Conservation (phyloP, 2,329 filamentous ascomycete species). For the Neurospora crassa region DNA sequence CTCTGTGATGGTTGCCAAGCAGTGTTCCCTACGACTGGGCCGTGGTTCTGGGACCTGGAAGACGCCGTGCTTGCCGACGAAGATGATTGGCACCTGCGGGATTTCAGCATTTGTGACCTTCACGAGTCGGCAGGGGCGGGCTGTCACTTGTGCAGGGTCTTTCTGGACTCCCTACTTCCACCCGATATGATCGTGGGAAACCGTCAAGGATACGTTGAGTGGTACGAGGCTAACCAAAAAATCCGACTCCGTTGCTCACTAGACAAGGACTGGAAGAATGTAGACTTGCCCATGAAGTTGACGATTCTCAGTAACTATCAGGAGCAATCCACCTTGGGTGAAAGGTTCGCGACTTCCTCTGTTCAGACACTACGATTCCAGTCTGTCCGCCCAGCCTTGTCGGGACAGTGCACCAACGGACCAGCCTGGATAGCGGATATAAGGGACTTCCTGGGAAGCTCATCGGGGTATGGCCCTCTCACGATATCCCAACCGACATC, state of each 20-base stretch:
- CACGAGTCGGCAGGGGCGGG: background rate
- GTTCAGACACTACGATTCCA: too few species aligned
- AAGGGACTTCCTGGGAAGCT: too few species aligned
- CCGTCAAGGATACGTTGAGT: background rate
- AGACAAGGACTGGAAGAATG: accelerated
- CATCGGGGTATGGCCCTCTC: background rate
- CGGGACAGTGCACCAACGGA: too few species aligned
- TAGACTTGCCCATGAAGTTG: background rate
- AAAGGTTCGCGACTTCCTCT: too few species aligned
- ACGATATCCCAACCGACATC: background rate
- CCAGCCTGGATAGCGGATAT: too few species aligned
- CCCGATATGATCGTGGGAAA: background rate
- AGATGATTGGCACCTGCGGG: background rate
- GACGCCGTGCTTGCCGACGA: background rate
- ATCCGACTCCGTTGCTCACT: background rate
- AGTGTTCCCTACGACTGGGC: background rate
- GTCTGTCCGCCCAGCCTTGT: too few species aligned
- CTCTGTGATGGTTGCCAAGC: background rate
- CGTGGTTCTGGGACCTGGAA: background rate
- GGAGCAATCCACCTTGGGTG: too few species aligned
- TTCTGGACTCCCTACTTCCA: background rate
- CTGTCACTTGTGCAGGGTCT: background rate
- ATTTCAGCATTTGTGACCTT: background rate
- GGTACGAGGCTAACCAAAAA: background rate
- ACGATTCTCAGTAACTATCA: too few species aligned